These are phyloP conservation scores for Komagataella phaffii DNA, from an alignment of 805 yeast species.

Conservation along the genomic window DNA sequence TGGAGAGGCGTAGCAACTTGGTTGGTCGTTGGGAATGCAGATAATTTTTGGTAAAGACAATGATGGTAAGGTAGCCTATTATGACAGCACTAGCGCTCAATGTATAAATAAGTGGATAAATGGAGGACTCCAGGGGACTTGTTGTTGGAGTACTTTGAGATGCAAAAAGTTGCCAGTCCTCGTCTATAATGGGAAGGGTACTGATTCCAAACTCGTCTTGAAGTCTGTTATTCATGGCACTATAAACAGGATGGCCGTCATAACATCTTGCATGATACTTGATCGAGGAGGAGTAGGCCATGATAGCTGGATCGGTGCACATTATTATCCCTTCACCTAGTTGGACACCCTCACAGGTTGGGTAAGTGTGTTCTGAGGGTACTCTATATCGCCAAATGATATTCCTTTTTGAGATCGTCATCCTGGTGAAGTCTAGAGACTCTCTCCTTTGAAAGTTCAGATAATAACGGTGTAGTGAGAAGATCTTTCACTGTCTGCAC, in stretches of 20 bases:
- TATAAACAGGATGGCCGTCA: slow-evolving; percentile 9
- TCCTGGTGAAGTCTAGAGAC: not conserved
- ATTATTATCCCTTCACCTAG: not conserved
- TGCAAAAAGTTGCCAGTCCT: not conserved
- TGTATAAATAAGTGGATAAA: slow-evolving; percentile 50
- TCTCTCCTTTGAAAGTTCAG: not conserved
- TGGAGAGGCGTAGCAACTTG: slow-evolving; percentile 31
- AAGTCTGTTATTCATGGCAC: slow-evolving; percentile 8
- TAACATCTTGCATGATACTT: slow-evolving; percentile 5
- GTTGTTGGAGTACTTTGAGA: not conserved
- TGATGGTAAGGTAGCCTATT: slow-evolving; percentile 46
- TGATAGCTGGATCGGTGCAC: not conserved
- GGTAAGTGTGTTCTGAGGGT: not conserved
- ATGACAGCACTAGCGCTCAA: slow-evolving; percentile 53
- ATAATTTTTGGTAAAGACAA: slow-evolving; percentile 47
- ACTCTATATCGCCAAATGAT: not conserved
- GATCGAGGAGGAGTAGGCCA: not conserved
- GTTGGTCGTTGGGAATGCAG: slow-evolving; percentile 42
- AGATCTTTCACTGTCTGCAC: not conserved
- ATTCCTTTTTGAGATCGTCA: not conserved
- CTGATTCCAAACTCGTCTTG: not conserved
- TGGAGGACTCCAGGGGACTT: slow-evolving; percentile 4
- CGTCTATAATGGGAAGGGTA: not conserved
- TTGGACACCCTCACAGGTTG: not conserved
- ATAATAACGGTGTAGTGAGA: not conserved